These are phyloP conservation scores for Rhizopus microsporus DNA, from an alignment of 371 early-diverging fungal species.

Conservation along the genomic window DNA sequence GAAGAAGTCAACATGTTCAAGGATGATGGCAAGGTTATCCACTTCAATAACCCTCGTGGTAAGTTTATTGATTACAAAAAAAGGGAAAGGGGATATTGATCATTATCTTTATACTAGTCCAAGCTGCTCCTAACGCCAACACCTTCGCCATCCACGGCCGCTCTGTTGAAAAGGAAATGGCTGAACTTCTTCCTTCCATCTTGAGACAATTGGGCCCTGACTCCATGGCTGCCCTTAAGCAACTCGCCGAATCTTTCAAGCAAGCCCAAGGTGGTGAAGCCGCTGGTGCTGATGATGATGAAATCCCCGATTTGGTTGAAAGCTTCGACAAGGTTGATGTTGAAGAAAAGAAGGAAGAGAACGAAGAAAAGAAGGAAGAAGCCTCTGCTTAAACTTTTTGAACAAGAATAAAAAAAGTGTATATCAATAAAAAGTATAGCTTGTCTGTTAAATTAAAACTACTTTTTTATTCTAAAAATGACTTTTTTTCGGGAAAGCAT, in stretches of 20 bases:
- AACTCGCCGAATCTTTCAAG: constrained; percentile 86
- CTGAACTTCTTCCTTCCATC: constrained; percentile 92
- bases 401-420: too few relatives aligned
- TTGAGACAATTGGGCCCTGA: constrained; percentile 95
- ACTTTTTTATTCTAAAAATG: too few relatives aligned
- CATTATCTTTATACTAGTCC: constrained; percentile 54
- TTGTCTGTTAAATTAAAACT: too few relatives aligned
- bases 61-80: constrained; percentile 19
- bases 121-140: constrained; percentile 85
- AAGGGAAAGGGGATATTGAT: background rate
- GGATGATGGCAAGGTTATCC: constrained; percentile 91
- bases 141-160: constrained; percentile 91
- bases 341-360: constrained; percentile 43
- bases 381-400: constrained; percentile 19
- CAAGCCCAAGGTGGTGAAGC: constrained; percentile 52
- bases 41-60: constrained; percentile 93
- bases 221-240: constrained; percentile 85
- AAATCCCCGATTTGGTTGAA: constrained; percentile 79
- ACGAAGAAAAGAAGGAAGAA: constrained; percentile 34
- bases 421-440: too few relatives aligned
- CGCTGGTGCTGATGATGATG: constrained; percentile 61
- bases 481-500: too few relatives aligned
- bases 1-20: constrained; percentile 99
- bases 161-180: constrained; percentile 87
- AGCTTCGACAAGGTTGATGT: constrained; percentile 58